phyloP scores from a whole-genome alignment of 2,329 filamentous ascomycete species.

The Colletotrichum gigasporum region DNA sequence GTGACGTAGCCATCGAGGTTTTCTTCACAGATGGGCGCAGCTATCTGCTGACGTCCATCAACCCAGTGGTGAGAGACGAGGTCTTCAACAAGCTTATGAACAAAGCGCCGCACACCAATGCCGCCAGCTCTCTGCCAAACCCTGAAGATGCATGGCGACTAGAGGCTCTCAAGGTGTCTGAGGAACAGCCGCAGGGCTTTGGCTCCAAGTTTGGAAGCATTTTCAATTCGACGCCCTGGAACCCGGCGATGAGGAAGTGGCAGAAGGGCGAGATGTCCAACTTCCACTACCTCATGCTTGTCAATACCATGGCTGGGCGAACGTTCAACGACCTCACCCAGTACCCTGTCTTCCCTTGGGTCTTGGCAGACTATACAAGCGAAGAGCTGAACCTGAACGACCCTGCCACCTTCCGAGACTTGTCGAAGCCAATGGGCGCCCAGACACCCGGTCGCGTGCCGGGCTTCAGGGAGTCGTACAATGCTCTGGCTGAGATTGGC shows the following conservation, averaged over 20 bases:
- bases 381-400: slow-evolving; percentile 89
- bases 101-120: slow-evolving; percentile 83
- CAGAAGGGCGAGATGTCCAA: slow-evolving; percentile 95
- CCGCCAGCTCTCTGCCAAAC: slow-evolving; percentile 74
- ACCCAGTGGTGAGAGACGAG: slow-evolving; percentile 78
- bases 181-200: slow-evolving; percentile 70
- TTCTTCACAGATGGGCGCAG: slow-evolving; percentile 98
- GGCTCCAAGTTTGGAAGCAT: slow-evolving; percentile 92
- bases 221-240: slow-evolving; percentile 84
- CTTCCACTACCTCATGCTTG: slow-evolving; percentile 98
- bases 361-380: slow-evolving; percentile 94
- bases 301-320: slow-evolving; percentile 96
- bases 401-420: slow-evolving; percentile 85
- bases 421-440: slow-evolving; percentile 96
- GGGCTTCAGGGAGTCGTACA: slow-evolving; percentile 86
- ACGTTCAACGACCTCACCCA: slow-evolving; percentile 99
- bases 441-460: slow-evolving; percentile 80
- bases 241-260: slow-evolving; percentile 90
- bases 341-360: slow-evolving; percentile 98
- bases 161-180: slow-evolving; percentile 78
- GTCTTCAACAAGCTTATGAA: slow-evolving; percentile 78
- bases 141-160: slow-evolving; percentile 92
- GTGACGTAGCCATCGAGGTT: slow-evolving; percentile 94
- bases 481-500: slow-evolving; percentile 89
- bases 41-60: slow-evolving; percentile 89